phyloP scores from a whole-genome alignment of 2,329 filamentous ascomycete species.

The Fusarium nurragi region DNA sequence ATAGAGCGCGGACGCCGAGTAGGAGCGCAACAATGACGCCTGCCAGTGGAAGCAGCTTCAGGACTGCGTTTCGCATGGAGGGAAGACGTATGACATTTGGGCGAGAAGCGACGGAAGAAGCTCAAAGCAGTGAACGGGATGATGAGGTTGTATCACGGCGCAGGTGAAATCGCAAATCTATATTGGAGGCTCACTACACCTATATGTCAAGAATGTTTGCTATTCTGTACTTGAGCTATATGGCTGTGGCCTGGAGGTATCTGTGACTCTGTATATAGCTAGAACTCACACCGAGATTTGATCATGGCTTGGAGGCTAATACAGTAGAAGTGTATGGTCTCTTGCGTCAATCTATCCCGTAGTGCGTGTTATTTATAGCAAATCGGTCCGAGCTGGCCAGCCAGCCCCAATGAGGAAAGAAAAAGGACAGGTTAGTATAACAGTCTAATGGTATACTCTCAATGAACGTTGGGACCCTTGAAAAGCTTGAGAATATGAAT shows the following conservation, averaged over 20 bases:
- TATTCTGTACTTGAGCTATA: background rate
- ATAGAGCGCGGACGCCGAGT: slow-evolving; percentile 29
- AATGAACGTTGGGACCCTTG: background rate
- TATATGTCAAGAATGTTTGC: slow-evolving; percentile 5
- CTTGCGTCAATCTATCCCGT: background rate
- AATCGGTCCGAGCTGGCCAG: background rate
- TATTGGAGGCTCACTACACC: background rate
- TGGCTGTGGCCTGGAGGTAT: background rate
- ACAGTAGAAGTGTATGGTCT: background rate
- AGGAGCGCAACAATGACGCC: slow-evolving; percentile 9
- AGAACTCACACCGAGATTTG: background rate
- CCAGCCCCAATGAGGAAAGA: background rate
- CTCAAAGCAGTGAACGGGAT: slow-evolving; percentile 9
- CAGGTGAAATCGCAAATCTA: slow-evolving; percentile 12
- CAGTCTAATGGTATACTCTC: background rate
- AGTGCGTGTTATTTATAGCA: background rate
- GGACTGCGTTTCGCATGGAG: slow-evolving; percentile 33
- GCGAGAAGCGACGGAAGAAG: slow-evolving; percentile 8
- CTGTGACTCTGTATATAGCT: slow-evolving; percentile 9
- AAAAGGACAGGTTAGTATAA: background rate
- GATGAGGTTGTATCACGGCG: slow-evolving; percentile 28
- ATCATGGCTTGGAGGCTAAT: background rate
- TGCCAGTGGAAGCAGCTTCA: slow-evolving; percentile 19
- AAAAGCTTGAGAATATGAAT: background rate
- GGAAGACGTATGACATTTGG: slow-evolving; percentile 17